These are phyloP conservation scores for Salmacisia buchloeana DNA, from an alignment of 1,284 basidiomycete species.

Conservation along the genomic window DNA sequence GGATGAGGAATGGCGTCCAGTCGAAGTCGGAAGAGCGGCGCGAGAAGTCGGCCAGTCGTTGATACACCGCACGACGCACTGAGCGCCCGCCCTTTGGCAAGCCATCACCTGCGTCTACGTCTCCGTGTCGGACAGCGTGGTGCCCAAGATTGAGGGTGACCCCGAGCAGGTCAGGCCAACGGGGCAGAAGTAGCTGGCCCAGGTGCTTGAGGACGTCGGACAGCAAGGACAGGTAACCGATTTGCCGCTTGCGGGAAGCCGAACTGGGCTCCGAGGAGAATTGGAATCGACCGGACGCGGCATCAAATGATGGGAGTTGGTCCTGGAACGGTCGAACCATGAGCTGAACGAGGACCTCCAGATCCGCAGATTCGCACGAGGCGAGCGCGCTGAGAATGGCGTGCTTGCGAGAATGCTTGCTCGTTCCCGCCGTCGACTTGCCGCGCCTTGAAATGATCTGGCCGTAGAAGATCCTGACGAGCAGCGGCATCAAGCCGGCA, in stretches of 20 bases:
- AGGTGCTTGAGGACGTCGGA: constrained; percentile 46
- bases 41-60: constrained; percentile 57
- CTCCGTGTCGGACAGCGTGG: constrained; percentile 20
- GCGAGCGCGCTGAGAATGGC: constrained; percentile 72
- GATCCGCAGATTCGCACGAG: constrained; percentile 68
- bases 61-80: constrained; percentile 59
- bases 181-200: constrained; percentile 23
- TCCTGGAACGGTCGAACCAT: constrained; percentile 75
- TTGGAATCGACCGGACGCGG: constrained; percentile 19
- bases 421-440: constrained; percentile 59
- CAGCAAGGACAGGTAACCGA: constrained; percentile 51
- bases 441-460: constrained; percentile 78
- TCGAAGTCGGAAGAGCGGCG: constrained; percentile 59
- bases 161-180: constrained; percentile 34
- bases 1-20: constrained; percentile 66
- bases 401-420: constrained; percentile 59
- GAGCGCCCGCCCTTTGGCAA: constrained; percentile 9
- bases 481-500: constrained; percentile 65
- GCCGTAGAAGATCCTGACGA: constrained; percentile 79
- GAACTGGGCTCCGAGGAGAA: constrained; percentile 23
- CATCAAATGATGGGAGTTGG: constrained; percentile 19
- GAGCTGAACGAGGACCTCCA: constrained; percentile 72
- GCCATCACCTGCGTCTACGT: not conserved
- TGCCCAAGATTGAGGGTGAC: constrained; percentile 36
- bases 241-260: constrained; percentile 32